phyloP scores from a whole-genome alignment of 768 basidiomycete species.

The Mycena belliarum region DNA sequence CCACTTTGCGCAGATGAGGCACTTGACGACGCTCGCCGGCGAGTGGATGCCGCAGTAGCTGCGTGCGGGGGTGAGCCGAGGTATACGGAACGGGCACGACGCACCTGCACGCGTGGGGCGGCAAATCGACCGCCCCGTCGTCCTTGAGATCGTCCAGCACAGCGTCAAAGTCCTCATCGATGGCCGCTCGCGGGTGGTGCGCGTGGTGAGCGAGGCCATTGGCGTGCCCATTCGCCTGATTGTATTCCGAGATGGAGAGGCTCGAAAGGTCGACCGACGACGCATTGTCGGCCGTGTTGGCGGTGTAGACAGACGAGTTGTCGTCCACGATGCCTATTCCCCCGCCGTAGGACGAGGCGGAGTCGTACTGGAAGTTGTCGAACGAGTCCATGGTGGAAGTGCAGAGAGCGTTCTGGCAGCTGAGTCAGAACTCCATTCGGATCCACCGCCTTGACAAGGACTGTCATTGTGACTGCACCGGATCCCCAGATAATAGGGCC shows the following conservation, averaged over 20 bases:
- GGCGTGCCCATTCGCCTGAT: slow-evolving; percentile 42
- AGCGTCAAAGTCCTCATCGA: slow-evolving; percentile 88
- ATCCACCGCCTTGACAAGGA: too few relatives aligned
- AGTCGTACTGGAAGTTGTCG: slow-evolving; percentile 85
- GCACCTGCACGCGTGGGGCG: slow-evolving; percentile 95
- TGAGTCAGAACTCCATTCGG: slow-evolving; percentile 1
- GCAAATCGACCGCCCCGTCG: slow-evolving; percentile 74
- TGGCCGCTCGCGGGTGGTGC: slow-evolving; percentile 30
- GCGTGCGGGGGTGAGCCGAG: slow-evolving; percentile 7
- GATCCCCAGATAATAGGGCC: too few relatives aligned
- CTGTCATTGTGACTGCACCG: too few relatives aligned
- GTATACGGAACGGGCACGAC: slow-evolving; percentile 31
- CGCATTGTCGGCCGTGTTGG: slow-evolving; percentile 59
- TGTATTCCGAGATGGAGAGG: slow-evolving; percentile 70
- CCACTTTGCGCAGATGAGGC: slow-evolving; percentile 90
- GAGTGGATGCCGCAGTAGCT: slow-evolving; percentile 99
- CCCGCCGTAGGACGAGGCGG: slow-evolving; percentile 76
- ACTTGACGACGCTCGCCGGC: slow-evolving; percentile 96
- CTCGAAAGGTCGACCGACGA: slow-evolving; percentile 66
- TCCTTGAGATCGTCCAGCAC: slow-evolving; percentile 90
- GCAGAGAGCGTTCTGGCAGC: slow-evolving; percentile 2
- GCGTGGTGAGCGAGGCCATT: slow-evolving; percentile 41
- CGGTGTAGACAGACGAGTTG: slow-evolving; percentile 79
- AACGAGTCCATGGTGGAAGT: slow-evolving; percentile 63
- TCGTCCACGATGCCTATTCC: slow-evolving; percentile 73